A percentile compares a stretch with the other conserved stretches of the same genome.
Conservation (phyloP, 768 basidiomycete genomes). For the Tulasnella sp. region DNA sequence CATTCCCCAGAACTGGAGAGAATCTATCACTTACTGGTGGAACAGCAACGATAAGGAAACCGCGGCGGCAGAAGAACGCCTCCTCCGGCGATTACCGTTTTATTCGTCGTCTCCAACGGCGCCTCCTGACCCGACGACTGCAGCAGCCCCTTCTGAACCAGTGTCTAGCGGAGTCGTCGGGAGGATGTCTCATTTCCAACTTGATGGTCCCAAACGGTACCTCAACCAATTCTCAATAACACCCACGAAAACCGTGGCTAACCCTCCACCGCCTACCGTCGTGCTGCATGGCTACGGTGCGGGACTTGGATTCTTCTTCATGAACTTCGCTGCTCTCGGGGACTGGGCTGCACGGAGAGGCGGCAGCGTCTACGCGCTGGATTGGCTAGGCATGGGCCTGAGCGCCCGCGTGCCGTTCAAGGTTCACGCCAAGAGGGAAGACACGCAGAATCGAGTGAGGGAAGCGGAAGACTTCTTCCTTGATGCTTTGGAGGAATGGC, state of each 20-base stretch:
- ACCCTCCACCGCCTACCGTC: slow-evolving; percentile 61
- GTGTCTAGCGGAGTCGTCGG: slow-evolving; percentile 25
- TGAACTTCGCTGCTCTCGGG: slow-evolving; percentile 36
- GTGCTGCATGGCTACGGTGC: slow-evolving; percentile 90
- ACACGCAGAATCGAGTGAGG: slow-evolving; percentile 56
- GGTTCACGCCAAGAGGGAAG: slow-evolving; percentile 53
- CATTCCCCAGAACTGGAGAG: slow-evolving; percentile 8
- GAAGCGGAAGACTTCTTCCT: slow-evolving; percentile 91
- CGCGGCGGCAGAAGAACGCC: slow-evolving; percentile 61
- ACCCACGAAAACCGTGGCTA: slow-evolving; percentile 29
- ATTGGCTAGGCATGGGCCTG: slow-evolving; percentile 96
- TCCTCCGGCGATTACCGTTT: slow-evolving; percentile 57
- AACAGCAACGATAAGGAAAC: slow-evolving; percentile 58
- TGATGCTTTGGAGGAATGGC: slow-evolving; percentile 86
- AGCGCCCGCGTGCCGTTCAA: slow-evolving; percentile 75
- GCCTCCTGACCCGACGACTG: slow-evolving; percentile 25
- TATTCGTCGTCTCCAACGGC: slow-evolving; percentile 30
- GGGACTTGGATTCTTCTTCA: slow-evolving; percentile 68
- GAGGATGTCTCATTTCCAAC: slow-evolving; percentile 44
- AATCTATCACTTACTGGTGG: slow-evolving; percentile 38
- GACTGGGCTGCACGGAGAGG: slow-evolving; percentile 57
- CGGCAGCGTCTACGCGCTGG: slow-evolving; percentile 69
- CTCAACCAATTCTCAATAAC: slow-evolving; percentile 65
- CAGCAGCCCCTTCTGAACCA: slow-evolving; percentile 27
- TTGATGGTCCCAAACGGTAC: slow-evolving; percentile 50